Evolutionary conservation across 2,329 filamentous ascomycete genomes (phyloP), one percentile per base, ranked within the genome.

Genomic region (Clonostachys rosea): DNA sequence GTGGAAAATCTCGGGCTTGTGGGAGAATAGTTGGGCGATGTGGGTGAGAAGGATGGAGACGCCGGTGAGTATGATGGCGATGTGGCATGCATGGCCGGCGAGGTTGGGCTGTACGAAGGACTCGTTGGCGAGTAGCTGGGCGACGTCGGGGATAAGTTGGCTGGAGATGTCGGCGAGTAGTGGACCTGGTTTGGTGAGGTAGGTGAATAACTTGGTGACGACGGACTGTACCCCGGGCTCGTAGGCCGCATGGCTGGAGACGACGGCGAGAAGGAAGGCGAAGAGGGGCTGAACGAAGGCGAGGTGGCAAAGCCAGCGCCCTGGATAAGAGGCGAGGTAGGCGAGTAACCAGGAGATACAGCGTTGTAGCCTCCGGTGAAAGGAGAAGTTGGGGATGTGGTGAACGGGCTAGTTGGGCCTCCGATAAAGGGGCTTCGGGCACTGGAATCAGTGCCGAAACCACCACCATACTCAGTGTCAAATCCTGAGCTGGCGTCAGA

Each of bases 381-480:
- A 54, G 87, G 76, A 61, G 87, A 75, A 48, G 83, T 74, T 54
- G 87, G 70, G 34, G 87, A 89, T 5, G 83, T 81, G 52, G 78
- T 86, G 75, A 91, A 91, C 3, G 89, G 89, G 62, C 87, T 91
- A 46, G 83, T 88, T 42, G 83, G 81, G 34, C 83, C 65, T 37
- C 63, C 59, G 50, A 78, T 77, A 60, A 84, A 88, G 2, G 89
- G 86, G 61, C 87, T 91, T 68, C 73, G 71, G 24, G 69, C 64
- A 45, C 73, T 69, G 43, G 71, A 59, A 48, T 72, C 70, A 47
- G 74, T 75, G 47, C 77, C 77, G 52, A 76, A 73, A 47, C 66
- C 71, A 44, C 74, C 70, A 37, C 70, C 73, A 47, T 84, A 84
- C 54, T 81, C 79, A 4, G 78, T 81, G 49, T 76, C 78, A 59